These are phyloP conservation scores for Ascochyta viciae-villosae DNA, from an alignment of 2,329 filamentous ascomycete species.

Conservation along the genomic window DNA sequence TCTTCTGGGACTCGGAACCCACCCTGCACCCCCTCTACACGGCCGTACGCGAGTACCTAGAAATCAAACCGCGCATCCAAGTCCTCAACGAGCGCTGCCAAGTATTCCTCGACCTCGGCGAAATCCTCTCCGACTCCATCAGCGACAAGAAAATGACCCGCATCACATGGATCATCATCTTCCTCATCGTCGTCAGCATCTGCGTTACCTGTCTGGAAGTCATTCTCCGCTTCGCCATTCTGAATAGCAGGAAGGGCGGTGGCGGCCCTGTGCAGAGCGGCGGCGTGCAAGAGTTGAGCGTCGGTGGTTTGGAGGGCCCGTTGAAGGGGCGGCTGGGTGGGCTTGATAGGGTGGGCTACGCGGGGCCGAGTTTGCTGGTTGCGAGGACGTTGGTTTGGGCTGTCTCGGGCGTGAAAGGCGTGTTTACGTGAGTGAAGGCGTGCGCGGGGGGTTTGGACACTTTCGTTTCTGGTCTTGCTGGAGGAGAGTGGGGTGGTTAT, in stretches of 20 bases:
- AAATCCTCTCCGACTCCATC: conserved; percentile 91
- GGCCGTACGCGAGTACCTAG: conserved; percentile 94
- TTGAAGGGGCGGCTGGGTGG: conserved; percentile 17
- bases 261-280: conserved; percentile 6
- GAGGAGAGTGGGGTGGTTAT: background rate
- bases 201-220: conserved; percentile 91
- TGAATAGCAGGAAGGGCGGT: conserved; percentile 37
- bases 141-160: conserved; percentile 93
- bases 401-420: conserved; percentile 25
- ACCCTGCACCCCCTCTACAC: conserved; percentile 93
- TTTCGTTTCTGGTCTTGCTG: too few species aligned
- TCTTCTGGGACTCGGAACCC: conserved; percentile 98
- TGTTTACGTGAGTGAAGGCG: conserved; percentile 8
- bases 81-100: conserved; percentile 96
- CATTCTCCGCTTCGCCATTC: conserved; percentile 72
- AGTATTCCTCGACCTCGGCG: conserved; percentile 94
- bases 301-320: background rate
- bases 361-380: conserved; percentile 37
- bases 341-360: conserved; percentile 24
- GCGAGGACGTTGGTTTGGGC: conserved; percentile 36
- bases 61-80: conserved; percentile 94
- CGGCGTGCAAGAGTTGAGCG: background rate
- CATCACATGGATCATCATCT: conserved; percentile 98
- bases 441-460: too few species aligned
- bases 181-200: conserved; percentile 90